phyloP scores from a whole-genome alignment of 305 asterid genomes.

The Solanum hybrid region DNA sequence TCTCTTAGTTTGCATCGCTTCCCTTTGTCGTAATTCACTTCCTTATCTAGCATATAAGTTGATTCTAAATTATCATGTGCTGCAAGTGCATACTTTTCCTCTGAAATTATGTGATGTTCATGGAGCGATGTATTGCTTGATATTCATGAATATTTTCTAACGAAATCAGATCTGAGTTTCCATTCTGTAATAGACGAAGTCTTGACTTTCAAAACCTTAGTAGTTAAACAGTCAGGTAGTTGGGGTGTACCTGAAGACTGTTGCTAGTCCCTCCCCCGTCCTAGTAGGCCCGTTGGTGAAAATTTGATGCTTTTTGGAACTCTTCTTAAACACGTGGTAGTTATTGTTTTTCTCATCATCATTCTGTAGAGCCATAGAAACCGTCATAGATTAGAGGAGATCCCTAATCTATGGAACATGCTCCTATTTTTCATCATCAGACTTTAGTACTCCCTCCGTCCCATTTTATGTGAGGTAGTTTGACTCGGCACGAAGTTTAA shows the following conservation, averaged over 20 bases:
- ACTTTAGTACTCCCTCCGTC: neutral
- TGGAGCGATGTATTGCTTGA: neutral
- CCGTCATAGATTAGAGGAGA: neutral
- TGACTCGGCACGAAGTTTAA: no score
- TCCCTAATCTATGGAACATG: neutral
- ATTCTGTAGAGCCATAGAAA: neutral
- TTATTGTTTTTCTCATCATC: neutral
- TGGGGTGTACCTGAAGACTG: neutral
- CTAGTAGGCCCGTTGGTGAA: neutral
- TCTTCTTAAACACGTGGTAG: neutral
- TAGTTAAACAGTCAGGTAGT: neutral
- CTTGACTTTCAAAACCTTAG: neutral
- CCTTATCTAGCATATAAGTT: neutral
- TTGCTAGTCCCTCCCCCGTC: neutral
- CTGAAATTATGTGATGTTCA: neutral
- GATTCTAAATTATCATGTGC: neutral
- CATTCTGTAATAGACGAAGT: neutral
- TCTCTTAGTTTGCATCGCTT: neutral
- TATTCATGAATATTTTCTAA: neutral
- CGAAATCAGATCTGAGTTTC: neutral
- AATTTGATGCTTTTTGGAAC: neutral
- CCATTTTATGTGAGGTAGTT: no score
- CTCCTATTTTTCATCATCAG: neutral
- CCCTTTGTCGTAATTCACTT: neutral
- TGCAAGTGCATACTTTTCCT: neutral